These are phyloP conservation scores for Rheum nobile DNA, from an alignment of 148 eudicot species.

Conservation along the genomic window DNA sequence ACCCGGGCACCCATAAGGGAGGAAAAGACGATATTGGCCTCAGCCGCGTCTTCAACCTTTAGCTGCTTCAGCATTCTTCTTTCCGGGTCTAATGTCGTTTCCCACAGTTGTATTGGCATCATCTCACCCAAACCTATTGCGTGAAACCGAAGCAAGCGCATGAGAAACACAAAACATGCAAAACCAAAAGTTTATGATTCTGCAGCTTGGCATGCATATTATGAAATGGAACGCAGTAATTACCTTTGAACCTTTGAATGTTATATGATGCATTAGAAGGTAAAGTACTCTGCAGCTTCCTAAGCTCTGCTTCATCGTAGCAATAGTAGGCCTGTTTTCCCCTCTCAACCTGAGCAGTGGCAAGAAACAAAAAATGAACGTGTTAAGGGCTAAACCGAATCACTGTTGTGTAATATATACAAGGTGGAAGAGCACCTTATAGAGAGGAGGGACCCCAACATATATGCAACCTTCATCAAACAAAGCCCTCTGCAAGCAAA, in stretches of 20 bases:
- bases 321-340: conserved; percentile 81
- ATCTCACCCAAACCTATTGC: conserved; percentile 87
- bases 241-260: conserved; percentile 97
- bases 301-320: conserved; percentile 71
- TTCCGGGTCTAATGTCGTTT: conserved; percentile 84
- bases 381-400: not conserved
- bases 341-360: conserved; percentile 60
- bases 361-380: conserved; percentile 1
- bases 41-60: conserved; percentile 81
- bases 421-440: conserved; percentile 50
- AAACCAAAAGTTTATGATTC: not conserved
- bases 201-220: not conserved
- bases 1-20: conserved; percentile 95
- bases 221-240: not conserved
- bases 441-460: conserved; percentile 97
- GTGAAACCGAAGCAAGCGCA: not conserved
- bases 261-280: conserved; percentile 86
- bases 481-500: conserved; percentile 70
- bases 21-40: conserved; percentile 81
- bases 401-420: not conserved
- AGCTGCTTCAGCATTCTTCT: conserved; percentile 70
- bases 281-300: conserved; percentile 42
- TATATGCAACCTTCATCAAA: conserved; percentile 90
- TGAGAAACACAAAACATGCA: not conserved
- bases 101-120: conserved; percentile 97